These are phyloP conservation scores for Xerocomus amazonicus DNA, from an alignment of 1,284 basidiomycete species.

Conservation along the genomic window DNA sequence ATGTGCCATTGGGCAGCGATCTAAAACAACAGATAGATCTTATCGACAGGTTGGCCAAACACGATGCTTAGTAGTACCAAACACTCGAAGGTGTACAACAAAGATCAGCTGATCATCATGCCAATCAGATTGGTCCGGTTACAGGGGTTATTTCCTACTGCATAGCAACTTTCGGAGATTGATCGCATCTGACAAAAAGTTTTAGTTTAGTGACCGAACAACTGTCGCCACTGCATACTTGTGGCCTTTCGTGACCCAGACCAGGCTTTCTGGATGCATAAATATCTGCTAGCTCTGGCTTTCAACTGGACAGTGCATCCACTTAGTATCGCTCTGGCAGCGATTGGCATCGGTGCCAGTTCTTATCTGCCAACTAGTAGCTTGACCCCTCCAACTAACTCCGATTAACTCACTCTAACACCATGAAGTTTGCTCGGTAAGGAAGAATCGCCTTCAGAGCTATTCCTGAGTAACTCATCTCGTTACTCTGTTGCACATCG, in stretches of 20 bases:
- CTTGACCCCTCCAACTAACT: too few relatives aligned
- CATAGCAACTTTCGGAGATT: too few relatives aligned
- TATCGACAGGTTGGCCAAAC: too few relatives aligned
- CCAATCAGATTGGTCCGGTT: not conserved
- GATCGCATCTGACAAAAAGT: not conserved
- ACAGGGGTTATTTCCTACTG: not conserved
- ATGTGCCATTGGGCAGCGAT: conserved; percentile 15
- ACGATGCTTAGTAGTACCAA: too few relatives aligned
- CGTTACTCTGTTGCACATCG: not conserved
- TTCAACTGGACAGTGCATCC: too few relatives aligned
- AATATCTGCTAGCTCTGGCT: not conserved
- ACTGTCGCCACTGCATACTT: too few relatives aligned
- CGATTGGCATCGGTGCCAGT: not conserved
- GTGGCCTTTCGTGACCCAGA: too few relatives aligned
- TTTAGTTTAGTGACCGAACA: too few relatives aligned
- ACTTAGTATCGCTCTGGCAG: not conserved
- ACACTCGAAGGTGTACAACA: too few relatives aligned
- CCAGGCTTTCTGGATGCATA: conserved; percentile 1
- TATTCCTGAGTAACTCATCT: not conserved
- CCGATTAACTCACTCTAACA: too few relatives aligned
- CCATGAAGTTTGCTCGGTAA: conserved; percentile 58
- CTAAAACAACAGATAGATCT: not conserved
- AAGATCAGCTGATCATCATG: not conserved
- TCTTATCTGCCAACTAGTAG: too few relatives aligned
- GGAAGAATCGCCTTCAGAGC: conserved; percentile 9